Evolutionary conservation across 73 alveolate genomes (phyloP), one percentile per base, ranked within the genome.

Genomic region (Paramecium sexaurelia): DNA sequence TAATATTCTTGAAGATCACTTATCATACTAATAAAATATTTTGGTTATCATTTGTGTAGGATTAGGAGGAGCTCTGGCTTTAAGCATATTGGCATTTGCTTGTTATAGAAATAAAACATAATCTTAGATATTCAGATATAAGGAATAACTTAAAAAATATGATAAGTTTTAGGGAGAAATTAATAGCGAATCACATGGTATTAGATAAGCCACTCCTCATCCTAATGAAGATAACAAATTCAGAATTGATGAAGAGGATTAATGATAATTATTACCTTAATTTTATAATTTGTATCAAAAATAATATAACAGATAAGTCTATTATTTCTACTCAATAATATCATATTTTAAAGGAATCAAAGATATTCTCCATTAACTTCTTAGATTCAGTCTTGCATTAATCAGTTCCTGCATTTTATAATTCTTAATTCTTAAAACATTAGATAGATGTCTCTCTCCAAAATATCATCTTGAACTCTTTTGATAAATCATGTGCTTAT

Each of bases 341-440:
- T 61, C 83, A 61, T 61, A 61, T 29, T 61, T 61, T 61, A 61
- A 61, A 61, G 41, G 83, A 61, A 61, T 61, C 83, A 61, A 61
- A 61, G 19, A 61, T 13, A 11, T 22, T 61, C 43, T 61, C 83
- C 8, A 61, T 13, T 26, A 61, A 61, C 26, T 61, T 61, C 43
- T 61, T 61, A 13, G 83, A 61, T 26, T 61, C 83, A 5, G 83
- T 45, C 26, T 32, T 61, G 3, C 83, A 61, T 29, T 26, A 13
- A 10, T 61, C 45, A 22, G 47, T 61, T 29, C 83, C 43, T 29
- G 41, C 41, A 13, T 45, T 45, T 61, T 22, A 6, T 32, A 26
- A 26, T 61, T 61, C 83, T 32, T 61, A 61, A 22, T 41, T 5
- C 51, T 61, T 61, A 27, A 61, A 61, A 32, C 83, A 61, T 32